Base-by-base conservation (phyloP, 106 monocot species). In the Xerophyta viscosa region DNA sequence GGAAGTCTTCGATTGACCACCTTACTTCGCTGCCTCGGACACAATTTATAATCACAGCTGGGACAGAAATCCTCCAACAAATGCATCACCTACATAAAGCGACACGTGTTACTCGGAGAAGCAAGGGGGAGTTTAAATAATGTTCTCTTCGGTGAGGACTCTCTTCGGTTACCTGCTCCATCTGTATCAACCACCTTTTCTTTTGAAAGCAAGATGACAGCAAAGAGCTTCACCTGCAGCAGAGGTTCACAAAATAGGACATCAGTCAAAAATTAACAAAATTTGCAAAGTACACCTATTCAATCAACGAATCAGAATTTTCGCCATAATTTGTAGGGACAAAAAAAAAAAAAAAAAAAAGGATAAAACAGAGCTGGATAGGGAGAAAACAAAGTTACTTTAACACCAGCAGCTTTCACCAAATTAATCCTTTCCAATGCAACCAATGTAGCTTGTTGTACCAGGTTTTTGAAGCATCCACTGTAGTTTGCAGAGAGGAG, bases 381-480 rank as follows among this genome's bases (percentile, higher is more conserved):
- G n/a, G 19, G n/a, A n/a, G n/a, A 26, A 56, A 41, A 21, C 27
- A 72, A 27, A 37, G 66, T 57, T 74, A 88, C 94, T 78, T 81
- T 84, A 47, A 96, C 84, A 62, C 94, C 88, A 31, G 72, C 80
- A 72, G 63, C 59, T 39, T 50, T 88, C 88, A 31, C 88, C 88
- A 73, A 78, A 96, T 49, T 88, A 88, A 59, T 88, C 88, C 65
- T 88, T 88, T 74, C 94, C 94, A 69, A 96, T 76, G 65, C 78
- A 84, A 39, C 94, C 94, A 60, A 96, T 96, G 43, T 84, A 96
- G 68, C 88, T 82, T 47, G 88, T 96, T 51, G 88, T 84, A 59
- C 88, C 84, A 63, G 94, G 94, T 78, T 62, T 60, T 81, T 88
- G 94, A 72, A 96, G 80, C 88, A 96, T 88, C 94, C 94, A 96